These are phyloP conservation scores for Ophiostoma himal-ulmi DNA, from an alignment of 2,329 filamentous ascomycete genomes.

Conservation along the genomic window DNA sequence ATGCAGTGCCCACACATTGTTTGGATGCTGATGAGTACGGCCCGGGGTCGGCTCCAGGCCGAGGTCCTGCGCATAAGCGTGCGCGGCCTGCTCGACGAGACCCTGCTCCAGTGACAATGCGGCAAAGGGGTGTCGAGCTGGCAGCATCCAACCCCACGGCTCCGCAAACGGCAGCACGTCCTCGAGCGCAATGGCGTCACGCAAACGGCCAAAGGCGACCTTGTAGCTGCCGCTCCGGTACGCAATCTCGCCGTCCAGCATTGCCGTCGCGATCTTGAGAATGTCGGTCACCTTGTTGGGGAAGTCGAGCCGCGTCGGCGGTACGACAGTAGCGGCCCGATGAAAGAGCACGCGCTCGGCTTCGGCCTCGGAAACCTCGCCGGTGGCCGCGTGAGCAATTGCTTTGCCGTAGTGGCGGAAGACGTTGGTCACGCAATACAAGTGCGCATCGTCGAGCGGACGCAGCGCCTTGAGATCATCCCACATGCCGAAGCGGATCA, in stretches of 20 bases:
- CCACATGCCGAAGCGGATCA: constrained; percentile 54
- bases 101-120: constrained; percentile 51
- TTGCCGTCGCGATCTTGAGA: constrained; percentile 37
- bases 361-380: constrained; percentile 38
- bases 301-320: constrained; percentile 24
- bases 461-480: constrained; percentile 43
- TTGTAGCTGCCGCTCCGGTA: constrained; percentile 50
- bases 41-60: constrained; percentile 31
- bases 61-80: constrained; percentile 43
- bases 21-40: constrained; percentile 44
- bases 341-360: constrained; percentile 16
- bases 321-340: constrained; percentile 34
- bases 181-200: constrained; percentile 44
- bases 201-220: constrained; percentile 44
- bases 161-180: constrained; percentile 51
- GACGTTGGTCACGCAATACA: constrained; percentile 51
- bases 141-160: constrained; percentile 57
- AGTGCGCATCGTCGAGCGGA: constrained; percentile 40
- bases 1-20: constrained; percentile 57
- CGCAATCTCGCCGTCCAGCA: constrained; percentile 55
- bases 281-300: constrained; percentile 27
- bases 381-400: constrained; percentile 46
- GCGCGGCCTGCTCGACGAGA: constrained; percentile 38
- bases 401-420: constrained; percentile 51
- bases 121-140: constrained; percentile 50